Conservation (phyloP, 805 yeast genomes). For the Candida khao-thaluensis region DNA sequence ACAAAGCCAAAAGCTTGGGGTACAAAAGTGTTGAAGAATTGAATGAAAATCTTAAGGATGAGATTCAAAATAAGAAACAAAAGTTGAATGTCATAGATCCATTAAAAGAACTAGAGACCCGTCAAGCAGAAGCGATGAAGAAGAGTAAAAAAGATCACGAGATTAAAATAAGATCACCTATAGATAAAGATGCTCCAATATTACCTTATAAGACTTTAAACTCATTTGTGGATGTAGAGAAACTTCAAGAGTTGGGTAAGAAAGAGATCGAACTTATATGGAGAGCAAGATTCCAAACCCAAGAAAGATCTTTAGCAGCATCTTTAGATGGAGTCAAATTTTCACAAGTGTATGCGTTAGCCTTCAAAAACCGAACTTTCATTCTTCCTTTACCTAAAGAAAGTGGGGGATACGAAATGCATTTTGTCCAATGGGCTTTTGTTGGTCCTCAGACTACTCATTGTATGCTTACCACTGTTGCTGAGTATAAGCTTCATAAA, state of each 20-base stretch:
- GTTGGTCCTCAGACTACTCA: constrained; percentile 82
- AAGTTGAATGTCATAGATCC: constrained; percentile 68
- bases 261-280: constrained; percentile 78
- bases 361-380: constrained; percentile 75
- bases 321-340: constrained; percentile 57
- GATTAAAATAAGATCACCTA: constrained; percentile 34
- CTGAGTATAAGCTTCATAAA: constrained; percentile 85
- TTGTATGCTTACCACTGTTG: constrained; percentile 85
- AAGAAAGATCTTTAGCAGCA: constrained; percentile 64
- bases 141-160: constrained; percentile 24
- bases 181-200: constrained; percentile 33
- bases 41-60: constrained; percentile 58
- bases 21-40: constrained; percentile 53
- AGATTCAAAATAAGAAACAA: constrained; percentile 54
- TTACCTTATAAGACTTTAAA: constrained; percentile 69
- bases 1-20: constrained; percentile 37
- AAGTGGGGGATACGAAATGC: constrained; percentile 66
- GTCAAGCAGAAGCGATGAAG: constrained; percentile 30
- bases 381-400: constrained; percentile 86
- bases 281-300: constrained; percentile 78
- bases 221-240: constrained; percentile 69
- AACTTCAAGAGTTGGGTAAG: constrained; percentile 52
- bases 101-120: constrained; percentile 59
- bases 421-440: constrained; percentile 91
- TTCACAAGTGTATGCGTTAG: constrained; percentile 59